A percentile compares a stretch with the other conserved stretches of the same genome.
phyloP scores from a whole-genome alignment of 805 yeast species.

The Kazachstania africana region DNA sequence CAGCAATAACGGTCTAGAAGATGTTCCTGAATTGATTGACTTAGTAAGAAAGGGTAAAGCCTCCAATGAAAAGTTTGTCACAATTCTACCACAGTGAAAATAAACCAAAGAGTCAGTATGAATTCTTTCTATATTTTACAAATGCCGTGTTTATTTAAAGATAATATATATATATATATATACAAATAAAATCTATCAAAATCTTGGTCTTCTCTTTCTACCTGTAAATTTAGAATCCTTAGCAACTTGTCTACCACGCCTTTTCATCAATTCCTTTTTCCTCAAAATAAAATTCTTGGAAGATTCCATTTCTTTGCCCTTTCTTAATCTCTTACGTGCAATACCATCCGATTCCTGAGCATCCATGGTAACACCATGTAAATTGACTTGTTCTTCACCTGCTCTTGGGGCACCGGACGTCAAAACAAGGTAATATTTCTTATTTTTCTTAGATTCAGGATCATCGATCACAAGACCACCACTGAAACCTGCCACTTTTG shows the following conservation, averaged over 20 bases:
- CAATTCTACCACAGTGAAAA: constrained; percentile 2
- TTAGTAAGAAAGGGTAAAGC: constrained; percentile 17
- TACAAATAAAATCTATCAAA: constrained; percentile 26
- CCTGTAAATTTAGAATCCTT: constrained; percentile 87
- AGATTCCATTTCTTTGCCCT: constrained; percentile 38
- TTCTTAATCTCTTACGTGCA: constrained; percentile 10
- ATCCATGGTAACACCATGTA: constrained; percentile 74
- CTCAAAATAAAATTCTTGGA: constrained; percentile 73
- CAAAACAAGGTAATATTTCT: constrained; percentile 80
- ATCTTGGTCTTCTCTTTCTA: constrained; percentile 60
- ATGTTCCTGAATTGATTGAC: constrained; percentile 16
- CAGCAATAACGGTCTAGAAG: constrained; percentile 21
- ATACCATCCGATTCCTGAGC: constrained; percentile 31
- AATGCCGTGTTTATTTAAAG: not conserved
- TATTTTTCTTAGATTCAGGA: constrained; percentile 84
- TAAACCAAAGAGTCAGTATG: not conserved
- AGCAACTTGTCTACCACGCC: constrained; percentile 84
- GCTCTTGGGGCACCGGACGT: constrained; percentile 59
- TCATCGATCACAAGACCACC: constrained; percentile 93
- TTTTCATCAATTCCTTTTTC: constrained; percentile 87
- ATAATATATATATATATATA: constrained; percentile 1
- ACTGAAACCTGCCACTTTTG: constrained; percentile 89
- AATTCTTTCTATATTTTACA: not conserved
- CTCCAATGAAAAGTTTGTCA: constrained; percentile 23
- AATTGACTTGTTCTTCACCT: constrained; percentile 61